Conservation (phyloP, 495 filamentous ascomycete species). For the Penicillium pancosmium region DNA sequence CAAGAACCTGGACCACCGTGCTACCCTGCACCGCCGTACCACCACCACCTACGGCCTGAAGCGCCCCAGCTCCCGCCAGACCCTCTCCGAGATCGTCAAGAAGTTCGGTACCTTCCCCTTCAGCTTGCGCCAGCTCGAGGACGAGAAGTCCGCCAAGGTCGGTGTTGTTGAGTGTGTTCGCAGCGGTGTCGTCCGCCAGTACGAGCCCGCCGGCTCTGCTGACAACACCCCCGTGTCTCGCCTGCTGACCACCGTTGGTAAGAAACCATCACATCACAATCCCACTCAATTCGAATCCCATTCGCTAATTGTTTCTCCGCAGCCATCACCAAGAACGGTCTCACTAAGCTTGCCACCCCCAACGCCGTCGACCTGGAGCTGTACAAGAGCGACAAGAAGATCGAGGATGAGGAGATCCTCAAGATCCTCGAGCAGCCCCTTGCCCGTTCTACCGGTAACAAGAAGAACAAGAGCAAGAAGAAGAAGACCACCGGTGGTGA, state of each 20-base stretch:
- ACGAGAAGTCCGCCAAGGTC: constrained; percentile 94
- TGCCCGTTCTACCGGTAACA: constrained; percentile 70
- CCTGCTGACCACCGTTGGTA: constrained; percentile 89
- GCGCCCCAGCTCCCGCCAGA: constrained; percentile 86
- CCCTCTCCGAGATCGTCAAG: constrained; percentile 88
- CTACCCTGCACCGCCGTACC: constrained; percentile 92
- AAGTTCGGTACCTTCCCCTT: constrained; percentile 98
- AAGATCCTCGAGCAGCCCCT: constrained; percentile 89
- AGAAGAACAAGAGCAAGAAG: constrained; percentile 80
- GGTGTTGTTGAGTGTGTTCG: constrained; percentile 95
- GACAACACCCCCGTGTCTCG: constrained; percentile 81
- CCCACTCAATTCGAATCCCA: constrained; percentile 8
- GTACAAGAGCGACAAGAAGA: constrained; percentile 95
- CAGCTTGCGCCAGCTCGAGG: constrained; percentile 93
- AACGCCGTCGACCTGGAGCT: constrained; percentile 71
- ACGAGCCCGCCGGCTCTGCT: constrained; percentile 93
- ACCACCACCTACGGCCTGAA: constrained; percentile 87
- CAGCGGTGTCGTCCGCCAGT: constrained; percentile 85
- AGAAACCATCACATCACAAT: constrained; percentile 29
- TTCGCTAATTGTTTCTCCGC: constrained; percentile 15
- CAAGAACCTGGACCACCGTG: constrained; percentile 82
- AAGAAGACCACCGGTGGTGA: constrained; percentile 80
- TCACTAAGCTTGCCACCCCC: constrained; percentile 80
- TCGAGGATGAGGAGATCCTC: constrained; percentile 91
- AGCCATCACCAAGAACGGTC: constrained; percentile 98